These are phyloP conservation scores for Pseudogymnoascus sp. DNA, from an alignment of 2,329 filamentous ascomycete genomes.

Conservation along the genomic window DNA sequence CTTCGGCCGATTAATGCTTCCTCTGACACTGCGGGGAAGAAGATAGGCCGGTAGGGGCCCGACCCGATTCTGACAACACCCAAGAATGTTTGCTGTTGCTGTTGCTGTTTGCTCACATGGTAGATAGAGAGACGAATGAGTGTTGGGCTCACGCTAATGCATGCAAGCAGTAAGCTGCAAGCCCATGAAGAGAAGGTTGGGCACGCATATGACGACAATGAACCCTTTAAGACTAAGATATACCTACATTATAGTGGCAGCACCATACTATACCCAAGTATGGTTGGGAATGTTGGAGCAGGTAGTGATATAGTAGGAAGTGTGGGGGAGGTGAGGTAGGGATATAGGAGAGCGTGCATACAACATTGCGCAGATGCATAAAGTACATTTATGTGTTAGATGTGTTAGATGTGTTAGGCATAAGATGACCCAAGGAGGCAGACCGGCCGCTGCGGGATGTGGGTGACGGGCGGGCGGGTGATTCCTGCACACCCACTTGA, in stretches of 20 bases:
- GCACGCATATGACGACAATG: neutral
- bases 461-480: neutral
- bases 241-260: neutral
- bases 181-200: conserved; percentile 3
- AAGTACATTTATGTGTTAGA: neutral
- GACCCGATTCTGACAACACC: neutral
- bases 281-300: neutral
- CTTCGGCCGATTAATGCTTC: neutral
- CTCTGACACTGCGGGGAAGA: neutral
- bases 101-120: neutral
- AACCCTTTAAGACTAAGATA: neutral
- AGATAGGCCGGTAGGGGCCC: neutral
- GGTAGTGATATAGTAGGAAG: neutral
- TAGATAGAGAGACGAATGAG: neutral
- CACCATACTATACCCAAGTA: neutral
- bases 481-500: neutral
- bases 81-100: neutral
- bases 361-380: neutral
- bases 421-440: neutral
- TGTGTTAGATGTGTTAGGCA: neutral
- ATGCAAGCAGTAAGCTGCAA: neutral
- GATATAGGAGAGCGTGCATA: neutral
- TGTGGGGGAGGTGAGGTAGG: conserved; percentile 3
- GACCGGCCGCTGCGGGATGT: neutral
- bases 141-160: neutral